These are phyloP conservation scores for Iris pallida DNA, from an alignment of 116 monocot species.

Conservation along the genomic window DNA sequence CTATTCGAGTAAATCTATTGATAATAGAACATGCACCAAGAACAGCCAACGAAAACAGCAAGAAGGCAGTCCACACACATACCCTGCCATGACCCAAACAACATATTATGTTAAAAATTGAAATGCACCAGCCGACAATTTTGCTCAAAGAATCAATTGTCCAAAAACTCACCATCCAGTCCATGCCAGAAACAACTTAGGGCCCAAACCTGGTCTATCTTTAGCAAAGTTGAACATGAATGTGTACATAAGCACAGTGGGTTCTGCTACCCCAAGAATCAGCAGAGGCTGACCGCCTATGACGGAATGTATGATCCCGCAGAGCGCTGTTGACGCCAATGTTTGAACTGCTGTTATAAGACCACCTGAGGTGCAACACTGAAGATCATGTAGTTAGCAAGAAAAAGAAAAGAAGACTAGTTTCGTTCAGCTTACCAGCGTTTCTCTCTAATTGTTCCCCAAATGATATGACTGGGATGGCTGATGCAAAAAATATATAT, in stretches of 20 bases:
- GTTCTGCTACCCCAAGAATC: conserved; percentile 85
- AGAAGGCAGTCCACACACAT: conserved; percentile 73
- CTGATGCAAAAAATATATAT: conserved; percentile 86
- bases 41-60: conserved; percentile 62
- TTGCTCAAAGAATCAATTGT: neutral
- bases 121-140: neutral
- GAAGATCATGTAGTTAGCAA: no score
- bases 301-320: conserved; percentile 72
- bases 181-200: conserved; percentile 62
- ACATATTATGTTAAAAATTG: neutral
- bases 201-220: conserved; percentile 53
- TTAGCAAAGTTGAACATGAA: conserved; percentile 86
- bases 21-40: conserved; percentile 77
- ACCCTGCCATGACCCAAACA: conserved; percentile 38
- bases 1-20: conserved; percentile 72
- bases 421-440: conserved; percentile 35
- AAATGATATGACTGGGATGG: conserved; percentile 83
- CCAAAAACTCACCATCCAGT: conserved; percentile 47
- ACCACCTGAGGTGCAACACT: conserved; percentile 33
- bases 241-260: conserved; percentile 82
- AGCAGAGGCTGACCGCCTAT: conserved; percentile 73
- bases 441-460: conserved; percentile 77
- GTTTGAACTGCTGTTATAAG: conserved; percentile 72
- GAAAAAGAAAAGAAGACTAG: neutral
- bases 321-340: conserved; percentile 67